Percentiles rank a stretch among this genome's conserved stretches.
phyloP scores from a whole-genome alignment of 202 grass and related monocot species.

The Alloteropsis angusta region DNA sequence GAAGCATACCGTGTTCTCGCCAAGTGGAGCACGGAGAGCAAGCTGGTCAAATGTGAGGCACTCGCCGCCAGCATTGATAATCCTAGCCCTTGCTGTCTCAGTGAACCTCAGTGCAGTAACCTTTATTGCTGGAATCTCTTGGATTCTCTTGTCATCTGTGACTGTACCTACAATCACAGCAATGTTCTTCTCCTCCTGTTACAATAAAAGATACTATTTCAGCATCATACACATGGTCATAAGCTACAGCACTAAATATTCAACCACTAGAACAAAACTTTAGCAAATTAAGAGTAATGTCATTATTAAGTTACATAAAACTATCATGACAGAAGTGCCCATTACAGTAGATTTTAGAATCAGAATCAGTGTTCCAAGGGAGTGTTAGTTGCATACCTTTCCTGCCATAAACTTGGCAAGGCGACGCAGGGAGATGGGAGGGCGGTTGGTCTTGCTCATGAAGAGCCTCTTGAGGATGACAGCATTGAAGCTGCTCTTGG shows the following conservation, averaged over 20 bases:
- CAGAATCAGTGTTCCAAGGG: background rate
- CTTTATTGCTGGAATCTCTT: constrained; percentile 73
- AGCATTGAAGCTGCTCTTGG: constrained; percentile 65
- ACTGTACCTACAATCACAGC: constrained; percentile 79
- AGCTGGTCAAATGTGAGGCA: constrained; percentile 91
- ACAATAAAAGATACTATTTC: background rate
- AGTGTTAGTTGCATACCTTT: constrained; percentile 11
- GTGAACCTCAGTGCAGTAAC: constrained; percentile 83
- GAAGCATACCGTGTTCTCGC: constrained; percentile 59
- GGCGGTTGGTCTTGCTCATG: constrained; percentile 84
- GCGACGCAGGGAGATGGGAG: constrained; percentile 58
- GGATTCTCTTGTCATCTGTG: constrained; percentile 87
- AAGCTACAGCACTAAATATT: background rate
- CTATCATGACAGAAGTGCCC: background rate
- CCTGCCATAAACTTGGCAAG: constrained; percentile 58
- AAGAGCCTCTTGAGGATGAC: constrained; percentile 86
- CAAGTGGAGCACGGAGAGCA: constrained; percentile 64
- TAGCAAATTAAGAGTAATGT: no score
- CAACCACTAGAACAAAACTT: background rate
- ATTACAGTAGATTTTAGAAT: background rate
- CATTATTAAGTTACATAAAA: background rate
- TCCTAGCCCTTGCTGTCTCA: constrained; percentile 74
- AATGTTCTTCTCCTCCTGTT: constrained; percentile 54
- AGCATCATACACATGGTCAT: background rate
- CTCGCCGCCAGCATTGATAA: constrained; percentile 75